A percentile compares a stretch with the other conserved stretches of the same genome.
These are phyloP conservation scores for Chionographis japonica DNA, from an alignment of 106 monocot species.

Conservation along the genomic window DNA sequence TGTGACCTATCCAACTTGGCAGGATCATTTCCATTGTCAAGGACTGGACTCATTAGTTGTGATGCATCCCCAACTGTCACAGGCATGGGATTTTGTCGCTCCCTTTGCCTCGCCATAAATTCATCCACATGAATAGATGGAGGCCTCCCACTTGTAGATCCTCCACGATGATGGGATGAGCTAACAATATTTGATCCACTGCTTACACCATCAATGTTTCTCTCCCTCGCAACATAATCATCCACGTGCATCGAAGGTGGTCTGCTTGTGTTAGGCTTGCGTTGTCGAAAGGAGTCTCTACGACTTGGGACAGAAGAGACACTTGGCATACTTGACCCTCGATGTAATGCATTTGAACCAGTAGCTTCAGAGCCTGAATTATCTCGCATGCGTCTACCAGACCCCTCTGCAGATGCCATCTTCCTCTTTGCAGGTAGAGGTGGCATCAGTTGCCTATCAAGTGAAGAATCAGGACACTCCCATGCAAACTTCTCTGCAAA, in stretches of 20 bases:
- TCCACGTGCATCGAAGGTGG: constrained; percentile 99
- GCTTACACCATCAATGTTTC: constrained; percentile 75
- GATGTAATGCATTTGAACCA: constrained; percentile 54
- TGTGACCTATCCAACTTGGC: constrained; percentile 51
- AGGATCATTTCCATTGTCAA: constrained; percentile 30
- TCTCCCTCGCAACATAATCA: constrained; percentile 98
- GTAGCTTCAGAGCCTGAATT: constrained; percentile 42
- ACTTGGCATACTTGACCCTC: constrained; percentile 30
- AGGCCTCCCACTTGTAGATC: constrained; percentile 75
- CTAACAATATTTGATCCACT: constrained; percentile 50
- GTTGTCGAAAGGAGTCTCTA: constrained; percentile 90
- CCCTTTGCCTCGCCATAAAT: constrained; percentile 95
- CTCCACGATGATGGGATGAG: constrained; percentile 74
- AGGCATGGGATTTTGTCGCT: constrained; percentile 64
- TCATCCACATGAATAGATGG: constrained; percentile 99
- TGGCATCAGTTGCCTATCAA: constrained; percentile 43
- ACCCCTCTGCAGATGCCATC: constrained; percentile 46
- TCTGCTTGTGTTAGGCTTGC: constrained; percentile 97
- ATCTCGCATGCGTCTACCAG: constrained; percentile 61
- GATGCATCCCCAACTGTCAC: constrained; percentile 39
- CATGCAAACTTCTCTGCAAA: constrained; percentile 69
- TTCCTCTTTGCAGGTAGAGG: constrained; percentile 57
- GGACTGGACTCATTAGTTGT: constrained; percentile 35
- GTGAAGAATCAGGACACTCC: constrained; percentile 76
- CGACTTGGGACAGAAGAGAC: constrained; percentile 61